phyloP scores from a whole-genome alignment of 2,329 filamentous ascomycete genomes.

The Cercospora zeae-maydis region DNA sequence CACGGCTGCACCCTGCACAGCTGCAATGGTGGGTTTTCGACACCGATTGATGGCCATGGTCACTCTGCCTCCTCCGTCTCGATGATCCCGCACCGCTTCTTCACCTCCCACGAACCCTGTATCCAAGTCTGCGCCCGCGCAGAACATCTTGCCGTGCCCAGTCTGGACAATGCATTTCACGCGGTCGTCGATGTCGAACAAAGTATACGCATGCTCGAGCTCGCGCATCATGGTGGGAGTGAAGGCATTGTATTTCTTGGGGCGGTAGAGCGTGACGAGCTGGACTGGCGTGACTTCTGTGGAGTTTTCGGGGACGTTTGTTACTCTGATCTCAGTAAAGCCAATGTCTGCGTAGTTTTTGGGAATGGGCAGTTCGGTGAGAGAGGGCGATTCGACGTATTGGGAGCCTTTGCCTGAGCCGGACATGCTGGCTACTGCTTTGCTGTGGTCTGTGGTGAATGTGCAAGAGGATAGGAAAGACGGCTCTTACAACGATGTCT shows the following conservation, averaged over 20 bases:
- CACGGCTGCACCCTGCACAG: constrained; percentile 55
- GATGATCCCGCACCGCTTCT: constrained; percentile 48
- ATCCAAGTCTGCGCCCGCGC: constrained; percentile 56
- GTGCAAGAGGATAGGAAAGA: neutral
- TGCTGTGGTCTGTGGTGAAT: neutral
- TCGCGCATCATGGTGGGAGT: constrained; percentile 61
- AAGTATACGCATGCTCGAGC: constrained; percentile 52
- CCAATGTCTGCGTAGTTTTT: constrained; percentile 39
- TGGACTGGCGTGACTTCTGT: constrained; percentile 59
- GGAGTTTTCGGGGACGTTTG: constrained; percentile 45
- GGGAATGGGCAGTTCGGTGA: constrained; percentile 22
- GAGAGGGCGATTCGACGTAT: constrained; percentile 22
- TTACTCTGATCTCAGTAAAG: constrained; percentile 42
- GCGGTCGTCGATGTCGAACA: constrained; percentile 53
- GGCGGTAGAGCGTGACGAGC: constrained; percentile 62
- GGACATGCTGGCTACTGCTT: constrained; percentile 1
- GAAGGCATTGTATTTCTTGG: constrained; percentile 65
- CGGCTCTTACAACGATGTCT: neutral
- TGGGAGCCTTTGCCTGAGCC: constrained; percentile 15
- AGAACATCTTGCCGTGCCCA: constrained; percentile 51
- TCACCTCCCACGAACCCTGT: constrained; percentile 47
- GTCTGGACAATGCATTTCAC: constrained; percentile 56
- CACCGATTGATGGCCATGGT: constrained; percentile 55
- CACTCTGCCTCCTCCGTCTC: constrained; percentile 51
- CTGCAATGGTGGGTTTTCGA: constrained; percentile 55